These are phyloP conservation scores for Thalassiosira livingstoniorum DNA, from an alignment of 352 stramenopile species.

Conservation along the genomic window DNA sequence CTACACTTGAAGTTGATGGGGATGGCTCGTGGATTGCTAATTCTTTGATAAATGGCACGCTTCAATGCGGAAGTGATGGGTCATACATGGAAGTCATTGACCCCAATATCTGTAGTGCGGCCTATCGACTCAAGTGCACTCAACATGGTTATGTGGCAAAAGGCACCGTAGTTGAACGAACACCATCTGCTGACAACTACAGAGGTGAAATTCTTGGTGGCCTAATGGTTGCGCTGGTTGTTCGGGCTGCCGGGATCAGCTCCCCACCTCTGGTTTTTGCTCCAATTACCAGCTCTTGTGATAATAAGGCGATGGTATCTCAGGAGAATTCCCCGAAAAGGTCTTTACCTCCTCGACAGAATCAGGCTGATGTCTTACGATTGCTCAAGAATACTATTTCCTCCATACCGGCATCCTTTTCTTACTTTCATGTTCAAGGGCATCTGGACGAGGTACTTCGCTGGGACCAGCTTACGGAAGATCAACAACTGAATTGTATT, in stretches of 20 bases:
- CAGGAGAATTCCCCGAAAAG: background rate
- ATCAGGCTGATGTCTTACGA: constrained; percentile 3
- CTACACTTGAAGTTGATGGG: no score
- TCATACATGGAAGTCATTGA: no score
- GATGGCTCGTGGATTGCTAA: no score
- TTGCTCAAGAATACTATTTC: background rate
- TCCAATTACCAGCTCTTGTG: background rate
- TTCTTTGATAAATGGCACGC: no score
- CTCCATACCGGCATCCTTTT: background rate
- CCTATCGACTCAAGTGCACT: no score
- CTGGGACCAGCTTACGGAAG: background rate
- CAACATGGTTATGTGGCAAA: no score
- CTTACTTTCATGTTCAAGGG: background rate
- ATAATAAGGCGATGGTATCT: constrained; percentile 11
- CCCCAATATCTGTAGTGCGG: no score
- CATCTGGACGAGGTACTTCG: background rate
- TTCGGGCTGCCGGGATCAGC: background rate
- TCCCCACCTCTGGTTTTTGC: background rate
- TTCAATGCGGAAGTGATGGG: no score
- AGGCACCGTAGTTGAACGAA: background rate
- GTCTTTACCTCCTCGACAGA: background rate
- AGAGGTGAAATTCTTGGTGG: constrained; percentile 20
- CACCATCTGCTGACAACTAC: constrained; percentile 18
- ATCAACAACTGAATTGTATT: background rate
- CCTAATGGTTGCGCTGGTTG: constrained; percentile 16